These are phyloP conservation scores for Stylosanthes scabra DNA, from an alignment of 331 rosid genomes.

Conservation along the genomic window DNA sequence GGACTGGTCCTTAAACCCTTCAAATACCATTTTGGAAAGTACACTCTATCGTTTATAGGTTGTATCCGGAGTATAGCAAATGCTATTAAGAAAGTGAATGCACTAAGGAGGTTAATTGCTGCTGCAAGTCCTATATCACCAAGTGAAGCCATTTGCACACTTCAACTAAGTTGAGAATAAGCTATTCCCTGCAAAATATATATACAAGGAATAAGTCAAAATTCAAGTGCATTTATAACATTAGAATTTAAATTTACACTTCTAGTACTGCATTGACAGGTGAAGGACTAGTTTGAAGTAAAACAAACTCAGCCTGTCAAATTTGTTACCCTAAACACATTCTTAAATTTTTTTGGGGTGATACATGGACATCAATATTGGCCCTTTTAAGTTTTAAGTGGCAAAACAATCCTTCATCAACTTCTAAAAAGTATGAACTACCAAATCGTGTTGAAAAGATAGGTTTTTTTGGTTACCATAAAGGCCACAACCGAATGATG, in stretches of 20 bases:
- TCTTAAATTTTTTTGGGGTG: neutral
- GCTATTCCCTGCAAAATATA: conserved; percentile 46
- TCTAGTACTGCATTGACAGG: conserved; percentile 16
- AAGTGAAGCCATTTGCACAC: conserved; percentile 71
- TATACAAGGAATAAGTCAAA: conserved; percentile 15
- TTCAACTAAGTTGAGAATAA: conserved; percentile 10
- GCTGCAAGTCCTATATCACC: conserved; percentile 90
- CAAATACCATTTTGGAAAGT: conserved; percentile 97
- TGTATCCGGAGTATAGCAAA: conserved; percentile 92
- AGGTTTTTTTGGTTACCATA: neutral
- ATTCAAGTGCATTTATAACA: conserved; percentile 18
- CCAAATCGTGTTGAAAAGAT: neutral
- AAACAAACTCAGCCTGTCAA: conserved; percentile 9
- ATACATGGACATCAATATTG: conserved; percentile 8
- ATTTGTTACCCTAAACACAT: neutral
- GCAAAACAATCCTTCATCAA: neutral
- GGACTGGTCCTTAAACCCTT: conserved; percentile 91
- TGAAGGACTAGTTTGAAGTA: conserved; percentile 1
- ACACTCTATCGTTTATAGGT: conserved; percentile 93
- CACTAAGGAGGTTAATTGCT: conserved; percentile 82
- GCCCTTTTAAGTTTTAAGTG: conserved; percentile 16
- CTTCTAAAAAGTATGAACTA: conserved; percentile 1
- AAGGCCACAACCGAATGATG: neutral
- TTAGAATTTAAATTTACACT: conserved; percentile 21
- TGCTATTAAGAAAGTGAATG: conserved; percentile 72